Evolutionary conservation across 1,284 basidiomycete genomes (phyloP).

Genomic region (Phlebopus sp.): DNA sequence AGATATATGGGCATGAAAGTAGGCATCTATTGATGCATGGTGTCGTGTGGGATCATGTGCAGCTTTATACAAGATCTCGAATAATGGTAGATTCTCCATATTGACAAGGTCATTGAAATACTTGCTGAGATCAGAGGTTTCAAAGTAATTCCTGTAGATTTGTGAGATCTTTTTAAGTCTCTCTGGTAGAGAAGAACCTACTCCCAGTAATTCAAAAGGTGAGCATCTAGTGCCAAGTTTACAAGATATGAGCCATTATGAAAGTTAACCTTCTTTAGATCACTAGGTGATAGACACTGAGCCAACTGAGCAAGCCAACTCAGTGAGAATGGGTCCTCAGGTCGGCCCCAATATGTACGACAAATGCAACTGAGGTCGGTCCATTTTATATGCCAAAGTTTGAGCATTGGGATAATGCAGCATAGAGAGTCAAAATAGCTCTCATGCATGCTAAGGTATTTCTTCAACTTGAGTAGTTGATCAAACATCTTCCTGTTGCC

Average conservation of each 20-base stretch:
- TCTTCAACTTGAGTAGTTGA: not conserved
- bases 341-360: not conserved
- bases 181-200: not conserved
- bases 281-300: not conserved
- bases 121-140: slow-evolving; percentile 1
- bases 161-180: too few species aligned
- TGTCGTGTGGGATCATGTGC: too few species aligned
- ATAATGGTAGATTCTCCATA: too few species aligned
- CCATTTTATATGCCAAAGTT: slow-evolving; percentile 8
- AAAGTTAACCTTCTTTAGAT: slow-evolving; percentile 3
- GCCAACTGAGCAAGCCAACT: not conserved
- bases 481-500: slow-evolving; percentile 7
- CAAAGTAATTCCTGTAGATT: not conserved
- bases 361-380: not conserved
- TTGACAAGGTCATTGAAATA: too few species aligned
- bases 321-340: not conserved
- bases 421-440: not conserved
- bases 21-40: too few species aligned
- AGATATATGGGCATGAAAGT: too few species aligned
- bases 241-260: slow-evolving; percentile 1
- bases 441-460: not conserved
- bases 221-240: not conserved
- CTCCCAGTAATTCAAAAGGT: slow-evolving; percentile 3
- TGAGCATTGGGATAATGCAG: slow-evolving; percentile 1
- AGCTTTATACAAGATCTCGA: too few species aligned